phyloP scores from a whole-genome alignment of 257 asterid genomes.

The Solanum medicagineum region DNA sequence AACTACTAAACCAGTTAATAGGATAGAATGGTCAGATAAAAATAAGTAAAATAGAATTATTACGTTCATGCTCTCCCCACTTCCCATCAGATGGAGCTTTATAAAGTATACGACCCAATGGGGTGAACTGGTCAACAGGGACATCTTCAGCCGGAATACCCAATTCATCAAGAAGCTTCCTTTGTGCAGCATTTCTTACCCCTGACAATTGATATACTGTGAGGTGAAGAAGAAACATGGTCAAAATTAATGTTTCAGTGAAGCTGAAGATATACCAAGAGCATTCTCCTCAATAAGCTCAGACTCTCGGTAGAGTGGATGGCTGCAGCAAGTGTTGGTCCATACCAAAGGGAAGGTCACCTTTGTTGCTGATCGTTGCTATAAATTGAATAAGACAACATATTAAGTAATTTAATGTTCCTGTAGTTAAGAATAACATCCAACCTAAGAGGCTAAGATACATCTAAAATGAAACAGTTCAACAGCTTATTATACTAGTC shows the following conservation, averaged over 20 bases:
- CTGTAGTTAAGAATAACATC: background rate
- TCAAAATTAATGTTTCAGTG: background rate
- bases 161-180: constrained; percentile 87
- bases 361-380: constrained; percentile 96
- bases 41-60: background rate
- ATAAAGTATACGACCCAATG: constrained; percentile 86
- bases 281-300: constrained; percentile 71
- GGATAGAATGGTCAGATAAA: background rate
- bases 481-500: background rate
- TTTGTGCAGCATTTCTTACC: constrained; percentile 92
- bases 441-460: background rate
- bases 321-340: constrained; percentile 99
- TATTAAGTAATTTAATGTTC: background rate
- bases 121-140: constrained; percentile 70
- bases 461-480: background rate
- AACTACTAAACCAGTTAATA: background rate
- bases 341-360: constrained; percentile 93
- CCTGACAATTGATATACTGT: constrained; percentile 23
- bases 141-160: constrained; percentile 81
- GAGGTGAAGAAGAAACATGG: background rate
- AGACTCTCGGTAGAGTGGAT: constrained; percentile 83
- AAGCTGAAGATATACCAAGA: constrained; percentile 47
- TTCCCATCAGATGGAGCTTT: constrained; percentile 96
- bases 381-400: constrained; percentile 2
- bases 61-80: constrained; percentile 99